Conservation (phyloP, 2,329 filamentous ascomycete species). For the Arachnopeziza araneosa region DNA sequence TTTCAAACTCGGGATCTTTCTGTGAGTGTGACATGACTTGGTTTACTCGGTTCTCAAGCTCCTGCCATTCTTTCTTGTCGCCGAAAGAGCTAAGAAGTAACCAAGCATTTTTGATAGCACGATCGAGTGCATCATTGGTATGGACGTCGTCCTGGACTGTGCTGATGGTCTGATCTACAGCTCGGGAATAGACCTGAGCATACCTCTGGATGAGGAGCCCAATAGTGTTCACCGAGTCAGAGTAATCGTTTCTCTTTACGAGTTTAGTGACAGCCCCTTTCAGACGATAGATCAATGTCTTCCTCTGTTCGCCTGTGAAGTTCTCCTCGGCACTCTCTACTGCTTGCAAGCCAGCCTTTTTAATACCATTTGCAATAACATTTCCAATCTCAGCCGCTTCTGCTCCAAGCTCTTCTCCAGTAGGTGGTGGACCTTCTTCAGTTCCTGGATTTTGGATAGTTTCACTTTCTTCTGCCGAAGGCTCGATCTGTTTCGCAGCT, state of each 20-base stretch:
- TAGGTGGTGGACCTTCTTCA: constrained; percentile 45
- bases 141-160: constrained; percentile 66
- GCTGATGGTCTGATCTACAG: constrained; percentile 60
- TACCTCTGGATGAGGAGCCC: constrained; percentile 73
- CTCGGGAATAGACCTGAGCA: constrained; percentile 69
- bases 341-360: constrained; percentile 52
- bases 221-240: constrained; percentile 76
- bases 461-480: constrained; percentile 55
- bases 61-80: constrained; percentile 67
- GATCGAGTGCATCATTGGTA: constrained; percentile 68
- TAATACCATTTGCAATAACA: constrained; percentile 34
- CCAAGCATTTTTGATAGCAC: constrained; percentile 77
- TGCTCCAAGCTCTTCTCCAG: constrained; percentile 58
- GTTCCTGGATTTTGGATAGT: constrained; percentile 45
- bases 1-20: constrained; percentile 77
- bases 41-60: constrained; percentile 62
- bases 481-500: constrained; percentile 67
- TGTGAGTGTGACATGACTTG: constrained; percentile 67
- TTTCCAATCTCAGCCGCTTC: constrained; percentile 48
- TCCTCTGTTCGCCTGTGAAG: constrained; percentile 63
- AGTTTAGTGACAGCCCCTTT: constrained; percentile 72
- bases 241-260: constrained; percentile 73
- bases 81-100: constrained; percentile 74
- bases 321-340: constrained; percentile 69
- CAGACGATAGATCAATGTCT: constrained; percentile 67